A percentile compares a stretch with the other conserved stretches of the same genome.
phyloP scores from a whole-genome alignment of 129 eudicot species.

The Artemisia tridentata region DNA sequence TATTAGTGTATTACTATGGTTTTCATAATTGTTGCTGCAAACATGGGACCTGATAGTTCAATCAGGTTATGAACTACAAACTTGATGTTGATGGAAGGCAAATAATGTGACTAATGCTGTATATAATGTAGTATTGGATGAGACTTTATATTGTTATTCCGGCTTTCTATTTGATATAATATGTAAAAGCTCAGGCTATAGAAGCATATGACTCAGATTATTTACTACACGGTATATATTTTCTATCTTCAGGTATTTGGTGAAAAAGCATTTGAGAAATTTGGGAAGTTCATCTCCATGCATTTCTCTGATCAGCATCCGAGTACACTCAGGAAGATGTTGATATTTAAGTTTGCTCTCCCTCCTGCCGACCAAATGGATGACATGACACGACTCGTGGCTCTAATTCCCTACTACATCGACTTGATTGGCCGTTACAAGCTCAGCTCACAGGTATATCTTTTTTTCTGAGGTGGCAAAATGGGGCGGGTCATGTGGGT shows the following conservation, averaged over 20 bases:
- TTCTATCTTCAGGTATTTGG: constrained; percentile 62
- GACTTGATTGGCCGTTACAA: constrained; percentile 86
- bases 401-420: constrained; percentile 80
- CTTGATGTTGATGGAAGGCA: background rate
- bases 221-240: background rate
- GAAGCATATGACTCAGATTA: background rate
- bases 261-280: constrained; percentile 76
- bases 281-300: constrained; percentile 82
- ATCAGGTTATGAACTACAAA: background rate
- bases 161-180: background rate
- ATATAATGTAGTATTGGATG: background rate
- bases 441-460: constrained; percentile 77
- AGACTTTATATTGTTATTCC: background rate
- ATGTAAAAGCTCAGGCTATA: background rate
- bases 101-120: background rate
- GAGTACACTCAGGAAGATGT: constrained; percentile 63
- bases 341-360: constrained; percentile 84
- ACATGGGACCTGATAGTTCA: background rate
- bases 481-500: background rate
- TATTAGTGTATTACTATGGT: background rate
- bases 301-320: constrained; percentile 87
- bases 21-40: background rate
- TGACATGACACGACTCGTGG: constrained; percentile 81
- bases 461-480: constrained; percentile 1
- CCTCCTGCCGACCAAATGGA: constrained; percentile 67